Evolutionary conservation across 2,329 filamentous ascomycete species (phyloP).

Genomic region (Alternaria sp.): DNA sequence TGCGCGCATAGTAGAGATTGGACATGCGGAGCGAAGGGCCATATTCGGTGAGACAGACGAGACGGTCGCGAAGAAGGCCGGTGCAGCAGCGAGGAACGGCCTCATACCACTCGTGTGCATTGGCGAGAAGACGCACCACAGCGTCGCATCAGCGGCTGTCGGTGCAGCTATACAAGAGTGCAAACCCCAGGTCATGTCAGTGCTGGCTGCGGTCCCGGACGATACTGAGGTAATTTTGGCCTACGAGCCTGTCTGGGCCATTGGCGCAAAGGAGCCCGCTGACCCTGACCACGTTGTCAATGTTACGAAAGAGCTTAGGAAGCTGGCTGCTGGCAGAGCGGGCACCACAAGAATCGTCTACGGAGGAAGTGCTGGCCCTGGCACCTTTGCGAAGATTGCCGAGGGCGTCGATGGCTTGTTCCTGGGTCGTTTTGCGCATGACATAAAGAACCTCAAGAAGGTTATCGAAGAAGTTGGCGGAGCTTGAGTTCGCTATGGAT

Average conservation of each 20-base stretch:
- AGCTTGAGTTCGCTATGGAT: slow-evolving; percentile 20
- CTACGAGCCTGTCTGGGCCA: slow-evolving; percentile 91
- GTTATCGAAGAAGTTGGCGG: slow-evolving; percentile 74
- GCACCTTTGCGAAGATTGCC: slow-evolving; percentile 71
- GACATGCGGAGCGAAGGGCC: slow-evolving; percentile 78
- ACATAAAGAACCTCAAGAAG: slow-evolving; percentile 72
- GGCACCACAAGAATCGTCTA: slow-evolving; percentile 75
- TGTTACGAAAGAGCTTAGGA: slow-evolving; percentile 71
- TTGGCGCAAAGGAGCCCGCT: slow-evolving; percentile 76
- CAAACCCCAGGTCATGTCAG: slow-evolving; percentile 67
- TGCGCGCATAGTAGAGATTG: slow-evolving; percentile 76
- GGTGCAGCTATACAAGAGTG: slow-evolving; percentile 71
- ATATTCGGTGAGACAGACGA: slow-evolving; percentile 78
- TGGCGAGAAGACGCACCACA: slow-evolving; percentile 68
- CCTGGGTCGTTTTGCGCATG: slow-evolving; percentile 80
- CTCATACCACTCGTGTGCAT: slow-evolving; percentile 82
- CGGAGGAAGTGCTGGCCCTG: slow-evolving; percentile 82
- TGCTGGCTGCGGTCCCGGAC: slow-evolving; percentile 66
- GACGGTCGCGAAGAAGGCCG: slow-evolving; percentile 71
- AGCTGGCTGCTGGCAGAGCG: slow-evolving; percentile 58
- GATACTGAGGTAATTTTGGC: slow-evolving; percentile 76
- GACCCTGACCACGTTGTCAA: slow-evolving; percentile 73
- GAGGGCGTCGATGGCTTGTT: slow-evolving; percentile 80
- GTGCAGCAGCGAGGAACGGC: slow-evolving; percentile 70
- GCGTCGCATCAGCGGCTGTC: slow-evolving; percentile 57